Evolutionary conservation across 2,329 filamentous ascomycete genomes (phyloP).

Genomic region (Colletotrichum spinosum): DNA sequence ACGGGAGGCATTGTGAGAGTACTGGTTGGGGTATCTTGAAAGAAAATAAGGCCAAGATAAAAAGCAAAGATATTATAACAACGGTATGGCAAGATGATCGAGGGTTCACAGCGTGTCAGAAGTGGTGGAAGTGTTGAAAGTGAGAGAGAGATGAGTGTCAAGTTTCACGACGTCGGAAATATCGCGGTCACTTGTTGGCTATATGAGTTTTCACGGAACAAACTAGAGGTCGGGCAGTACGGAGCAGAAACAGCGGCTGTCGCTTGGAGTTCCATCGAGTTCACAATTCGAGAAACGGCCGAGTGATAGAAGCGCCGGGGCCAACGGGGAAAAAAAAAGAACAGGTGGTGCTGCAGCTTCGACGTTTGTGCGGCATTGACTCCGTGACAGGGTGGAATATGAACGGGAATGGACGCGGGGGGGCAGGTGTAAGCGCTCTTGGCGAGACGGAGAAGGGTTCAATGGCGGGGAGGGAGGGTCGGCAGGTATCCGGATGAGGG

Average conservation of each 20-base stretch:
- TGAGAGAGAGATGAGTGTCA: neutral
- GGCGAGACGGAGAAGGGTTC: constrained; percentile 7
- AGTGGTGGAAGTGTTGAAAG: neutral
- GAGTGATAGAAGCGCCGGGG: neutral
- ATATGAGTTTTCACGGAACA: constrained; percentile 12
- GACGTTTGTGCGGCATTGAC: constrained; percentile 28
- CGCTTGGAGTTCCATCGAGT: constrained; percentile 32
- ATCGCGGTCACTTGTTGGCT: constrained; percentile 20
- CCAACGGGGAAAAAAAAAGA: too few relatives aligned
- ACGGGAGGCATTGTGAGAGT: constrained; percentile 37
- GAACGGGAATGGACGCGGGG: neutral
- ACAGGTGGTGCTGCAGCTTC: constrained; percentile 6
- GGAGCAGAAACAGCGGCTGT: constrained; percentile 8
- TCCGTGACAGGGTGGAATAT: constrained; percentile 1
- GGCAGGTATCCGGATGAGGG: constrained; percentile 4
- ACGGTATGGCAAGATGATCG: neutral
- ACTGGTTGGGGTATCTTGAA: constrained; percentile 6
- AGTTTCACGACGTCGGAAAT: neutral
- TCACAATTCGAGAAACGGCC: constrained; percentile 3
- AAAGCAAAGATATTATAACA: neutral
- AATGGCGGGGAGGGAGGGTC: constrained; percentile 14
- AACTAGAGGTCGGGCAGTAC: constrained; percentile 2
- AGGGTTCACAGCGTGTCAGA: neutral
- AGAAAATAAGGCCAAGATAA: neutral
- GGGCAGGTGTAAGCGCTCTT: constrained; percentile 35